Conservation (phyloP, 2,329 filamentous ascomycete genomes). For the Paradendryphiella salina region DNA sequence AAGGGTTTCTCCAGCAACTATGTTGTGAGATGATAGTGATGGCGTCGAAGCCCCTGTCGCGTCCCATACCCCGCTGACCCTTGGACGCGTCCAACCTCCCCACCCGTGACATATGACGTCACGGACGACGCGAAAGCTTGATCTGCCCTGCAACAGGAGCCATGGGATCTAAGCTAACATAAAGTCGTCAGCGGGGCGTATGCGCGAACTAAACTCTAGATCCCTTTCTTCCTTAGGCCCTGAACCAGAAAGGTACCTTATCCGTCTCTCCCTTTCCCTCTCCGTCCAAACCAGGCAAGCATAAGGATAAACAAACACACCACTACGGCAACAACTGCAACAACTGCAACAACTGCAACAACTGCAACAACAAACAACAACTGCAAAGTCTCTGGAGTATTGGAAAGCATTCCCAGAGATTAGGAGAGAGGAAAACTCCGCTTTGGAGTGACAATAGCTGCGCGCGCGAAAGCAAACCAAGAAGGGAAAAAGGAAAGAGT, state of each 20-base stretch:
- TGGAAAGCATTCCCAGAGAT: too few relatives aligned
- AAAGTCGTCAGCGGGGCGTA: not conserved
- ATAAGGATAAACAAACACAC: not conserved
- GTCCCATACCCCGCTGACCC: conserved; percentile 6
- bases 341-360: too few relatives aligned
- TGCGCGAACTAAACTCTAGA: not conserved
- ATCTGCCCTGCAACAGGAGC: conserved; percentile 3
- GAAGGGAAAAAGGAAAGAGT: not conserved
- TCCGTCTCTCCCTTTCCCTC: not conserved
- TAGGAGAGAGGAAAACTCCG: too few relatives aligned
- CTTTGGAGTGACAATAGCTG: too few relatives aligned
- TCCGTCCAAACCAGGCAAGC: not conserved
- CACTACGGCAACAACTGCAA: not conserved
- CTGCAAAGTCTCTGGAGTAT: too few relatives aligned
- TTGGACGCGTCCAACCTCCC: conserved; percentile 6
- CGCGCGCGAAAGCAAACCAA: not conserved
- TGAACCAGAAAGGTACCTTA: not conserved
- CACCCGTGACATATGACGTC: conserved; percentile 9
- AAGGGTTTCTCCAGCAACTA: not conserved
- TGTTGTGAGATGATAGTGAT: not conserved
- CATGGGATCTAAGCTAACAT: conserved; percentile 1
- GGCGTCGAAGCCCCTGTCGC: conserved; percentile 4
- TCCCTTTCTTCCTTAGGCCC: not conserved
- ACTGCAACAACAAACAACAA: too few relatives aligned
- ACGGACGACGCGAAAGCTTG: conserved; percentile 9